These are phyloP conservation scores for Entamoeba nuttalli DNA, from an alignment of 208 protist species.

Conservation along the genomic window DNA sequence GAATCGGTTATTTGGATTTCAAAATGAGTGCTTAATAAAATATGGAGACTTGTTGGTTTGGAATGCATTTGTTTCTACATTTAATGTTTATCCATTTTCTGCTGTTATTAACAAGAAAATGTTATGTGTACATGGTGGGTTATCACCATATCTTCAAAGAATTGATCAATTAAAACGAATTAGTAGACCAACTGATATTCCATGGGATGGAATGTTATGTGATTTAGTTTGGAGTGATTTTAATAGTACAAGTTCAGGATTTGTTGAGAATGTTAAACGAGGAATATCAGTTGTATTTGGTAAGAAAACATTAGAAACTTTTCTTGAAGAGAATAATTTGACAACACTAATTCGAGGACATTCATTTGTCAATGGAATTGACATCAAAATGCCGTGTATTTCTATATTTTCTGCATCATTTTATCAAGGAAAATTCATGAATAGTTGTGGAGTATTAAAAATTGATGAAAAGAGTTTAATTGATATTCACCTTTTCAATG, in stretches of 20 bases:
- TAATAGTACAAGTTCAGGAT: constrained; percentile 26
- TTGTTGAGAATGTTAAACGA: neutral
- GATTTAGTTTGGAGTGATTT: constrained; percentile 97
- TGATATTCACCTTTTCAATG: neutral
- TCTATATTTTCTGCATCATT: neutral
- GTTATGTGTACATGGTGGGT: constrained; percentile 75
- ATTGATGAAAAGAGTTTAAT: neutral
- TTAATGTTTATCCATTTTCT: constrained; percentile 55
- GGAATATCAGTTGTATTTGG: constrained; percentile 27
- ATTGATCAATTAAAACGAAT: constrained; percentile 49
- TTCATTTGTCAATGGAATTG: constrained; percentile 10
- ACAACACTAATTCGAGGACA: constrained; percentile 17
- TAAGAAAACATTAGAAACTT: neutral
- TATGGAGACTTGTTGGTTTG: constrained; percentile 58
- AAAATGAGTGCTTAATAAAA: constrained; percentile 54
- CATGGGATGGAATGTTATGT: constrained; percentile 91
- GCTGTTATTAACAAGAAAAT: constrained; percentile 42
- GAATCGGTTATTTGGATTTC: neutral
- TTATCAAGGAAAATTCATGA: neutral
- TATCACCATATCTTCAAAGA: constrained; percentile 72
- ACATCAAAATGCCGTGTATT: neutral
- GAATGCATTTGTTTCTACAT: constrained; percentile 54
- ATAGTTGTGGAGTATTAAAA: neutral
- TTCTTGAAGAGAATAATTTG: constrained; percentile 18
- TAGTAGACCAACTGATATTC: constrained; percentile 61